Percentiles rank a stretch among this genome's conserved stretches.
Conservation (phyloP, 352 stramenopile genomes). For the Elongisporangium senticosum region DNA sequence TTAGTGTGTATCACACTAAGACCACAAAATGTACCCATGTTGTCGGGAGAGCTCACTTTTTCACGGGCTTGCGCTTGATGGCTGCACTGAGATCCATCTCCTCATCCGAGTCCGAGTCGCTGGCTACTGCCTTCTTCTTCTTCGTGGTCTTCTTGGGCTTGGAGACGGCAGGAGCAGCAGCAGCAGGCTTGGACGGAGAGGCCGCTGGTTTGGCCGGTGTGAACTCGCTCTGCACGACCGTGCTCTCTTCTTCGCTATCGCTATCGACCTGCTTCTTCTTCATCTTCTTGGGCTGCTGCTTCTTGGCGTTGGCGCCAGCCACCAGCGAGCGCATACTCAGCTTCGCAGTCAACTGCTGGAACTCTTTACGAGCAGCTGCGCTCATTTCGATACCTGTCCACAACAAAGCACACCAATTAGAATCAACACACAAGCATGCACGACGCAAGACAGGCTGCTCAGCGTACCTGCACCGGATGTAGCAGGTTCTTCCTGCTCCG, state of each 20-base stretch:
- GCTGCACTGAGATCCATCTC: slow-evolving; percentile 63
- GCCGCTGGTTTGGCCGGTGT: slow-evolving; percentile 10
- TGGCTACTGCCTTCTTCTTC: slow-evolving; percentile 32
- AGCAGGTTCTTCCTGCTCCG: slow-evolving; percentile 12
- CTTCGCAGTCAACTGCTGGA: neutral
- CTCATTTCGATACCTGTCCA: slow-evolving; percentile 22
- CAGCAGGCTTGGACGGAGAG: slow-evolving; percentile 12
- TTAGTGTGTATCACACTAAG: neutral
- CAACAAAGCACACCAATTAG: neutral
- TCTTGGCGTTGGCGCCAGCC: neutral
- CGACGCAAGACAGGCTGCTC: neutral
- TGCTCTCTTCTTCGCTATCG: slow-evolving; percentile 15
- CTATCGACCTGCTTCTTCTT: slow-evolving; percentile 9
- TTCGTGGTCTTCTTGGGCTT: slow-evolving; percentile 33
- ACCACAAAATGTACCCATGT: neutral
- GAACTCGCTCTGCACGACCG: neutral
- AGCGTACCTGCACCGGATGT: slow-evolving; percentile 4
- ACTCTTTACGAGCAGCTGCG: slow-evolving; percentile 14
- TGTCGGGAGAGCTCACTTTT: slow-evolving; percentile 5
- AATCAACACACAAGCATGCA: neutral
- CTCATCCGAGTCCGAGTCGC: slow-evolving; percentile 41
- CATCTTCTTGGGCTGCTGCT: slow-evolving; percentile 6
- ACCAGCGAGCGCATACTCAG: slow-evolving; percentile 11
- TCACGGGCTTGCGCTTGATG: slow-evolving; percentile 60
- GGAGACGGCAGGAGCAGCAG: neutral